Conservation (phyloP, 2,329 filamentous ascomycete genomes). For the Hysterium pulicare region DNA sequence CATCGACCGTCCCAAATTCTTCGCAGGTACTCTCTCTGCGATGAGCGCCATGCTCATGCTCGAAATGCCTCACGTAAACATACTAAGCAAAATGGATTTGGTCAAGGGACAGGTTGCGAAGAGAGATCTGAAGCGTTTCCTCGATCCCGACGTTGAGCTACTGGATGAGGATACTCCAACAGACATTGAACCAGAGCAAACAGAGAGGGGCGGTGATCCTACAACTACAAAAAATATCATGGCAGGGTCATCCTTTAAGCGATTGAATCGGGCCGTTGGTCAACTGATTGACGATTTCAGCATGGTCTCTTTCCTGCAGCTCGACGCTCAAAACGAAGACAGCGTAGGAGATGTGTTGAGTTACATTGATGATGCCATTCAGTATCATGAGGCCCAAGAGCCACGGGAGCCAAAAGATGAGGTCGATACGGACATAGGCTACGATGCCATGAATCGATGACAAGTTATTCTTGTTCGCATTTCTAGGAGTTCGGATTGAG, state of each 20-base stretch:
- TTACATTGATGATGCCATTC: conserved; percentile 91
- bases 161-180: conserved; percentile 73
- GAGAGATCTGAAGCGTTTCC: conserved; percentile 83
- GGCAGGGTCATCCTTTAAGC: conserved; percentile 76
- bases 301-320: conserved; percentile 91
- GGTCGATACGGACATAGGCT: no score
- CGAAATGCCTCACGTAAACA: conserved; percentile 93
- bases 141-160: conserved; percentile 79
- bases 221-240: conserved; percentile 67
- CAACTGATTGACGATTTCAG: conserved; percentile 94
- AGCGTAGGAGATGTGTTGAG: conserved; percentile 81
- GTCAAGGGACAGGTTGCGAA: conserved; percentile 85
- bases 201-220: conserved; percentile 56
- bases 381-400: conserved; percentile 91
- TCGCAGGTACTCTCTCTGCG: conserved; percentile 88
- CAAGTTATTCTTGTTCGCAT: no score
- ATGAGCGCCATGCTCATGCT: conserved; percentile 99
- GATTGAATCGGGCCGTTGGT: conserved; percentile 82
- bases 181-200: conserved; percentile 15
- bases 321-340: conserved; percentile 88
- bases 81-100: conserved; percentile 96
- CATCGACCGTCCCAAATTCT: conserved; percentile 94
- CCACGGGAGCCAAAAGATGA: conserved; percentile 70
- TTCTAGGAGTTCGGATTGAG: no score
- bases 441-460: no score